These are phyloP conservation scores for Jimgerdemannia lactiflua DNA, from an alignment of 192 early-diverging fungal species.

Conservation along the genomic window DNA sequence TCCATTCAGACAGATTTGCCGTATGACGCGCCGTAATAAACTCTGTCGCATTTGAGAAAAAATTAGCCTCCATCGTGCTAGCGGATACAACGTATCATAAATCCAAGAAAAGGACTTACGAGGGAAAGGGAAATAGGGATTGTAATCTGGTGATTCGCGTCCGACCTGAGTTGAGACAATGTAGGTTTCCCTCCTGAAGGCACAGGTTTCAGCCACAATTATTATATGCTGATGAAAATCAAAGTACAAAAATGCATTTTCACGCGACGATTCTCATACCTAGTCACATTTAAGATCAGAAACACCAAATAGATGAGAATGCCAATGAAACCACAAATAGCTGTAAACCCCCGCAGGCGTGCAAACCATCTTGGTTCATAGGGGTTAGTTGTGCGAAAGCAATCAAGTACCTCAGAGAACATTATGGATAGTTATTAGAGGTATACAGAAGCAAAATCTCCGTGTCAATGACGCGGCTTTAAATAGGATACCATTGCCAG, in stretches of 20 bases:
- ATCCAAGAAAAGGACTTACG: background rate
- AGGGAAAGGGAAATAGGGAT: background rate
- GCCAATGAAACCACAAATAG: background rate
- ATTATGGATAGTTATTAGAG: background rate
- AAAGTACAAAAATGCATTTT: background rate
- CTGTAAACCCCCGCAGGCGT: background rate
- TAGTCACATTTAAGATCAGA: background rate
- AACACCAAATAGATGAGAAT: background rate
- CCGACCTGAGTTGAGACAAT: background rate
- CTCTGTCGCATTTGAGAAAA: background rate
- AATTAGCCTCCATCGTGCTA: background rate
- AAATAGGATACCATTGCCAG: background rate
- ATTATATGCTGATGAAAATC: background rate
- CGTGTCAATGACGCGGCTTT: background rate
- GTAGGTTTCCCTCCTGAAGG: background rate
- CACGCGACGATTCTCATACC: background rate
- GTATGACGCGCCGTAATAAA: background rate
- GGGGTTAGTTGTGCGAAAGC: background rate
- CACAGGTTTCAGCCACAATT: background rate
- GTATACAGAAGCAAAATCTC: background rate
- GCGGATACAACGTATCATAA: background rate
- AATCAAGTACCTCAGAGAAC: background rate
- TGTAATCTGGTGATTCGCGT: background rate
- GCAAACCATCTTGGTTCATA: background rate
- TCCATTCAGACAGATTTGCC: background rate